These are phyloP conservation scores for Ceriops zippeliana DNA, from an alignment of 345 rosid genomes.

Conservation along the genomic window DNA sequence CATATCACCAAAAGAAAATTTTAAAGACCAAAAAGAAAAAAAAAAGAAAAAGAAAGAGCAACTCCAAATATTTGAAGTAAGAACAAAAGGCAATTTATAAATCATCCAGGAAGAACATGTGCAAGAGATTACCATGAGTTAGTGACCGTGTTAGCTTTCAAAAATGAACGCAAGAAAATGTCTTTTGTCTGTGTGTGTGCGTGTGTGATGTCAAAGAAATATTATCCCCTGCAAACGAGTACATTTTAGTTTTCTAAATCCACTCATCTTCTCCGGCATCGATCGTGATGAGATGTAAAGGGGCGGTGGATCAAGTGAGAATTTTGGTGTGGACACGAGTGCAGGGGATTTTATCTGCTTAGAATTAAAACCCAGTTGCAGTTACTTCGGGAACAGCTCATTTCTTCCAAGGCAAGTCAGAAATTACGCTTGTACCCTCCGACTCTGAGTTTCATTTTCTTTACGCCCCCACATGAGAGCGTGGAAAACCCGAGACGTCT, in stretches of 20 bases:
- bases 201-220: background rate
- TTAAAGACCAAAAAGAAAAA: conserved; percentile 1
- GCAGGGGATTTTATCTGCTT: background rate
- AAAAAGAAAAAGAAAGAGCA: background rate
- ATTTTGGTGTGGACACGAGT: background rate
- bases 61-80: conserved; percentile 1
- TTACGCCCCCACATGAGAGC: background rate
- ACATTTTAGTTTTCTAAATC: background rate
- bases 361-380: conserved; percentile 16
- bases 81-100: background rate
- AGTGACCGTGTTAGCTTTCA: conserved; percentile 26
- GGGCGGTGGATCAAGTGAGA: background rate
- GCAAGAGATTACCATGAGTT: conserved; percentile 28
- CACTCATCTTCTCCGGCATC: background rate
- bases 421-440: conserved; percentile 27
- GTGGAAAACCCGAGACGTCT: conserved; percentile 2
- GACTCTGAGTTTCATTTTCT: no score
- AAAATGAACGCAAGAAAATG: conserved; percentile 30
- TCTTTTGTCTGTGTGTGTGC: background rate
- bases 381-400: conserved; percentile 37
- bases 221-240: background rate
- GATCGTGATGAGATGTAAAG: background rate
- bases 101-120: background rate
- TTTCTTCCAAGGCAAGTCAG: conserved; percentile 19
- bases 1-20: background rate